Conservation (phyloP, 192 early-diverging fungal species). For the Phycomyces blakesleeanus region DNA sequence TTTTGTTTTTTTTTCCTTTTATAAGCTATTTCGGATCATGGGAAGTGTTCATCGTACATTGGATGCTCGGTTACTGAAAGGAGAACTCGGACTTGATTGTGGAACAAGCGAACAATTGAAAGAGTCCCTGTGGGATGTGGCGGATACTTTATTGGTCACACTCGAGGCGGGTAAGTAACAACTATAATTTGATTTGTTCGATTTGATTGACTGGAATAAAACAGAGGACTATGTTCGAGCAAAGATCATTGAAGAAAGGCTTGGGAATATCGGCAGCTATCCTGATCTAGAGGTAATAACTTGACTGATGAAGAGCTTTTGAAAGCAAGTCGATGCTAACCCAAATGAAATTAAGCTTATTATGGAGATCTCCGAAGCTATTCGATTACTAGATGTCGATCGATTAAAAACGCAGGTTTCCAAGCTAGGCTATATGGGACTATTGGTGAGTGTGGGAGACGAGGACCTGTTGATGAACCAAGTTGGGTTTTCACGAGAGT, state of each 20-base stretch:
- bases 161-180: slow-evolving; percentile 11
- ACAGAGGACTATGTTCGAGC: slow-evolving; percentile 15
- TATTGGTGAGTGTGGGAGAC: background rate
- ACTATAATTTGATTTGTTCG: no score
- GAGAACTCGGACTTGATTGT: background rate
- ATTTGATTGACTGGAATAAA: no score
- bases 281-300: slow-evolving; percentile 16
- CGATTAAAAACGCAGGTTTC: background rate
- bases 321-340: background rate
- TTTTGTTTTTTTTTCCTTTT: no score
- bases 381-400: background rate
- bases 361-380: background rate
- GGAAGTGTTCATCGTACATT: slow-evolving; percentile 6
- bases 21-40: background rate
- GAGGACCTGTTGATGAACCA: slow-evolving; percentile 6
- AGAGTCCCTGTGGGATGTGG: background rate
- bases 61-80: slow-evolving; percentile 8
- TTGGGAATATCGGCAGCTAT: background rate
- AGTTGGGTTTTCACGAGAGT: background rate
- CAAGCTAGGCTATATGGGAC: background rate
- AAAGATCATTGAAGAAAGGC: background rate
- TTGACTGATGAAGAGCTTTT: background rate
- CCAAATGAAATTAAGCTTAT: background rate
- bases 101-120: background rate
- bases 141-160: slow-evolving; percentile 1